Evolutionary conservation across 1,284 basidiomycete species (phyloP), one percentile per base, ranked within the genome.

Genomic region (Cerioporus squamosus): DNA sequence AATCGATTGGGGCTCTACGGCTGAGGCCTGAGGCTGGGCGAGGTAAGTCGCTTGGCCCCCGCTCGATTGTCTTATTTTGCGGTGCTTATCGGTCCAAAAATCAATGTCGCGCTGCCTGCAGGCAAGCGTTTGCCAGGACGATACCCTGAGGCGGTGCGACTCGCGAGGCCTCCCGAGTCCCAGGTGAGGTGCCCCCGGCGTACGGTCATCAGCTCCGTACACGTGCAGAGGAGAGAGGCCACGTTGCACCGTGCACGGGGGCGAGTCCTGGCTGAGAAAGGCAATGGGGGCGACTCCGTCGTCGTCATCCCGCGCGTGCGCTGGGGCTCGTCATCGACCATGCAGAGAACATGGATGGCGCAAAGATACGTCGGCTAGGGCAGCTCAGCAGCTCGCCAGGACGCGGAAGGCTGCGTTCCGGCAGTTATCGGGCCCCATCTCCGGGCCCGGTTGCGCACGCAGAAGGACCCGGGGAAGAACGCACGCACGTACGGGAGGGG

Each of bases 201-300:
- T 18, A n/a, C 53, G 58, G 55, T 53, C 53, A 57, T 44, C 58
- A 63, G 53, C 31, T 47, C 57, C 53, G 55, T 38, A 55, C 61
- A 63, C 61, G 61, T 63, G 61, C 52, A 38, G 7, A 29, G 26
- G 26, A 52, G 18, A 14, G 33, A 49, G 36, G 22, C 59, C 61
- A 63, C 61, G 61, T 60, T 63, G 61, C 44, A 46, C 46, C 43
- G 54, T 63, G 61, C 44, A 46, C 50, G 46, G 54, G n/a, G 31
- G 61, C 49, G 45, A 43, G 50, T 22, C 23, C 42, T n/a, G n/a
- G 50, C 54, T 48, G 50, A 39, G 50, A 55, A 60, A 45, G 61
- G 58, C 50, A 58, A 42, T 18, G 51, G 14, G 15, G 39, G n/a
- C n/a, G n/a, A n/a, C n/a, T 22, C 50, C 53, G 22, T 43, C 20